Evolutionary conservation across 2,329 filamentous ascomycete genomes (phyloP).

Genomic region (Colletotrichum sp.): DNA sequence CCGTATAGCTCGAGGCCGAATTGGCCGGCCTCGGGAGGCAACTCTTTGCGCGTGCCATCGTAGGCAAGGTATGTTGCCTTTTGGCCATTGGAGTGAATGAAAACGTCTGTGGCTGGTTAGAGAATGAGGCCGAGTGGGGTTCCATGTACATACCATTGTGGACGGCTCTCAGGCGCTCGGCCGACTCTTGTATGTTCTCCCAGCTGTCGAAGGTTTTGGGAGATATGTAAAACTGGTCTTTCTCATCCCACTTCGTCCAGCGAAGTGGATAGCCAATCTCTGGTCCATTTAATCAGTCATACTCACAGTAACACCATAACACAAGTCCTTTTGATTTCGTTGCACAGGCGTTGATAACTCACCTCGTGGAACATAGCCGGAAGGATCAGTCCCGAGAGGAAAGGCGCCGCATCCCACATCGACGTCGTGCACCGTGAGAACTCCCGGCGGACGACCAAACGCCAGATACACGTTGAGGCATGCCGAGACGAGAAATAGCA

Average conservation of each 20-base stretch:
- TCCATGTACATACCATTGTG: background rate
- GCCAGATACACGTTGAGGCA: background rate
- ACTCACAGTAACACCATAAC: background rate
- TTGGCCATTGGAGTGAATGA: background rate
- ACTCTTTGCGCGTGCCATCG: background rate
- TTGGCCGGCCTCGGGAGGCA: background rate
- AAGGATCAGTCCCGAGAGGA: background rate
- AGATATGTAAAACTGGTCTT: background rate
- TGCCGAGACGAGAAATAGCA: background rate
- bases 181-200: background rate
- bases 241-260: background rate
- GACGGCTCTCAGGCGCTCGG: background rate
- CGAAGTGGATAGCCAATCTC: background rate
- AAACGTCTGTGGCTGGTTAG: background rate
- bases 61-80: background rate
- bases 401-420: background rate
- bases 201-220: background rate
- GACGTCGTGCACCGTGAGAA: background rate
- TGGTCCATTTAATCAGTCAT: background rate
- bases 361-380: background rate
- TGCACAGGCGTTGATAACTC: background rate
- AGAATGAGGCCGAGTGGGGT: fast-evolving
- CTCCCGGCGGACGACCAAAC: background rate
- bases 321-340: background rate
- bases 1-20: background rate